These are phyloP conservation scores for Ganoderma multipileum DNA, from an alignment of 1,284 basidiomycete genomes.

Conservation along the genomic window DNA sequence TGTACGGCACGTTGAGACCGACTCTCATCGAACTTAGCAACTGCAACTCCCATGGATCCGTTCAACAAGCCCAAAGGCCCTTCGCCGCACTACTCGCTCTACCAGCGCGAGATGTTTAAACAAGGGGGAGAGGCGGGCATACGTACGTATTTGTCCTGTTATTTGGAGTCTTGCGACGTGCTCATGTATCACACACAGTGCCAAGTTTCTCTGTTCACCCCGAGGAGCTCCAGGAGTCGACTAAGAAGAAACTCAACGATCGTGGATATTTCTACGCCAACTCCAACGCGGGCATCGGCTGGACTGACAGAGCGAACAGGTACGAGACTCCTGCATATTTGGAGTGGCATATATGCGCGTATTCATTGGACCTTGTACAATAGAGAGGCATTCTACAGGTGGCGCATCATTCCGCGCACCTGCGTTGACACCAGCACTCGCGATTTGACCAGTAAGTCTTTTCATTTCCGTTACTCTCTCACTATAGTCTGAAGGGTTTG, in stretches of 20 bases:
- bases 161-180: too few species aligned
- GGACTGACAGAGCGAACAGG: conserved; percentile 63
- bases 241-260: conserved; percentile 57
- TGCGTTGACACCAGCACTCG: conserved; percentile 64
- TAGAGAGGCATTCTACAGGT: conserved; percentile 57
- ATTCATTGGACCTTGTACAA: not conserved
- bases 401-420: conserved; percentile 62
- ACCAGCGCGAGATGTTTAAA: conserved; percentile 60
- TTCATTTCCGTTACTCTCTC: not conserved
- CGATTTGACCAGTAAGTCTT: conserved; percentile 54
- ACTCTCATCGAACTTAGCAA: not conserved
- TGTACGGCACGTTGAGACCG: not conserved
- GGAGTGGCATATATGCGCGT: not conserved
- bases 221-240: conserved; percentile 56
- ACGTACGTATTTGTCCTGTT: conserved; percentile 37
- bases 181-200: conserved; percentile 30
- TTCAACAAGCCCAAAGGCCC: conserved; percentile 57
- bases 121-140: conserved; percentile 49
- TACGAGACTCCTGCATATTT: conserved; percentile 29
- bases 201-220: conserved; percentile 53
- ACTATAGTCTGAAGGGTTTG: not conserved
- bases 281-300: conserved; percentile 63
- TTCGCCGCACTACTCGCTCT: conserved; percentile 62
- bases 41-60: conserved; percentile 50
- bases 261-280: conserved; percentile 62